Evolutionary conservation across 257 asterid species (phyloP), one percentile per base, ranked within the genome.

Genomic region (Thymus quinquecostatus): DNA sequence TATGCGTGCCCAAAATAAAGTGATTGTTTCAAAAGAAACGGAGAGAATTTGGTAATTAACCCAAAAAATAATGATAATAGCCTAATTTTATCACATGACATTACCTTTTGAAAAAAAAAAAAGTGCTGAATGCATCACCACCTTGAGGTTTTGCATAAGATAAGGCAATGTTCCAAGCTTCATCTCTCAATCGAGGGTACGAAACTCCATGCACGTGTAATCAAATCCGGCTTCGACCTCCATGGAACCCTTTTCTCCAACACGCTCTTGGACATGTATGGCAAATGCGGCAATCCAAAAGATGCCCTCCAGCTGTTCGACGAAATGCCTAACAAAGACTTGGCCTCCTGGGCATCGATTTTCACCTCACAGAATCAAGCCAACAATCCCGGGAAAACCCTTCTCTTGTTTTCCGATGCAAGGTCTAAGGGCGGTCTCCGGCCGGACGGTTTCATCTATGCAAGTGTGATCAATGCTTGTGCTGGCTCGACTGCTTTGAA

Each of bases 311-410:
- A 86, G 6, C 55, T 92, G 90, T 84, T 92, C 78, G 95, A 89
- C 60, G 87, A 83, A 88, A 89, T 90, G 97, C 83, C 89, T 7
- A 62, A 71, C 2, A 79, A 92, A 71, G 92, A 92, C 79, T 77
- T 84, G 33, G 88, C 87, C 58, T 92, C 98, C 2, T 92, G 98
- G 98, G 87, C 95, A 0, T 85, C 98, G 1, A 71, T 92, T 75
- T 82, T 92, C 66, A 89, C 96, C 44, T 87, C 87, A 40, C 78
- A 84, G 75, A 92, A 89, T 69, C 86, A 75, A 60, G 88, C 91
- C 55, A 70, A 77, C 57, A 79, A 81, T n/a, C 83, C 80, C 30
- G 40, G 29, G 1, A 60, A 36, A 12, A 78, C 92, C 9, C 82
- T 89, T 6, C 48, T 30, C 60, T 53, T 88, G 29, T 89, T 88